phyloP scores from a whole-genome alignment of 352 stramenopile genomes.

The Thalassiosira livingstoniorum region DNA sequence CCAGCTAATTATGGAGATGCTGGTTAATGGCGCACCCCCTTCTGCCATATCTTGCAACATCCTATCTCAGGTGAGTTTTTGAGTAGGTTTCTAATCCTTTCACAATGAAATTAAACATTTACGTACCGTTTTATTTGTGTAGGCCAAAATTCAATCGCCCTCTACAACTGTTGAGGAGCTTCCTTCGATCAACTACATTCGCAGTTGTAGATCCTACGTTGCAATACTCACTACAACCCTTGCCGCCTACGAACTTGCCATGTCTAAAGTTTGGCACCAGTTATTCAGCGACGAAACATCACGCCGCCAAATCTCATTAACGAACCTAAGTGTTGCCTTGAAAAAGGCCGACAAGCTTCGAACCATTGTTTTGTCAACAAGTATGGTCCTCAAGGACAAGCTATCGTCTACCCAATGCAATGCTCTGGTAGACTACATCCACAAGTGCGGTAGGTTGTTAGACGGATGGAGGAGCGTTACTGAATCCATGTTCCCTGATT shows the following conservation, averaged over 20 bases:
- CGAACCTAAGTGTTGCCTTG: neutral
- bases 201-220: neutral
- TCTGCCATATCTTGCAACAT: neutral
- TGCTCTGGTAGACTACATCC: too few relatives aligned
- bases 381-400: too few relatives aligned
- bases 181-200: neutral
- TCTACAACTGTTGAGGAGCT: slow-evolving; percentile 20
- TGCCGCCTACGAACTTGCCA: slow-evolving; percentile 25
- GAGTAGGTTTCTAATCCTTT: too few relatives aligned
- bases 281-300: slow-evolving; percentile 16
- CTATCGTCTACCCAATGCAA: too few relatives aligned
- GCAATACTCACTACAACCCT: slow-evolving; percentile 7
- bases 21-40: neutral
- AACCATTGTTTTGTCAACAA: too few relatives aligned
- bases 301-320: slow-evolving; percentile 10
- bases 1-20: neutral
- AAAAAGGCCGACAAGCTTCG: too few relatives aligned
- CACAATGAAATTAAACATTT: too few relatives aligned
- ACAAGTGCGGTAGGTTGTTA: too few relatives aligned
- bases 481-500: too few relatives aligned
- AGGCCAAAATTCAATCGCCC: too few relatives aligned
- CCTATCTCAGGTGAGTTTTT: neutral
- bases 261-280: neutral
- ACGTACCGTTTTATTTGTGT: too few relatives aligned
- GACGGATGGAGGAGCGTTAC: too few relatives aligned